phyloP scores from a whole-genome alignment of 2,329 filamentous ascomycete species.

The Ramularia endophylla region DNA sequence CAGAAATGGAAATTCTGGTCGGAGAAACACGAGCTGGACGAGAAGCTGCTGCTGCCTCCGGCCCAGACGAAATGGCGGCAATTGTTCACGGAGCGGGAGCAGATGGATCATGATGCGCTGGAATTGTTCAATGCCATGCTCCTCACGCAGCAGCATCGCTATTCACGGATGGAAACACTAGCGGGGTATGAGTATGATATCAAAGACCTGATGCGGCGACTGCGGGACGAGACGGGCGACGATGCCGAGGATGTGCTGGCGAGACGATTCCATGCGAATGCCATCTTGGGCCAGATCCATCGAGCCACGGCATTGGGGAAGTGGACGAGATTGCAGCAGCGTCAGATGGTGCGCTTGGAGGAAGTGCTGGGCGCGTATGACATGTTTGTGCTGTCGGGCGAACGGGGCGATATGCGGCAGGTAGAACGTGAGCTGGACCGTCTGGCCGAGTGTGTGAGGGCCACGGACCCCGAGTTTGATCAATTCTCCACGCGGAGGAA shows the following conservation, averaged over 20 bases:
- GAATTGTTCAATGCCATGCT: slow-evolving; percentile 60
- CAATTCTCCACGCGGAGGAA: slow-evolving; percentile 58
- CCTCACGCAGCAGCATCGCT: slow-evolving; percentile 61
- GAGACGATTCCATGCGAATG: slow-evolving; percentile 68
- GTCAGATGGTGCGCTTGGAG: slow-evolving; percentile 58
- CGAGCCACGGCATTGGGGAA: slow-evolving; percentile 70
- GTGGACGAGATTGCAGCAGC: slow-evolving; percentile 57
- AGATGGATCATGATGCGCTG: slow-evolving; percentile 30
- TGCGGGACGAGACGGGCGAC: slow-evolving; percentile 56
- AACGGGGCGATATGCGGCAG: slow-evolving; percentile 66
- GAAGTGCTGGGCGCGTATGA: slow-evolving; percentile 77
- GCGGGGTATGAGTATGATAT: slow-evolving; percentile 74
- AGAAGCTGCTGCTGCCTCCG: slow-evolving; percentile 43
- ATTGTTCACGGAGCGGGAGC: slow-evolving; percentile 33
- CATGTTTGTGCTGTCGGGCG: slow-evolving; percentile 74
- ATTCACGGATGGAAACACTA: slow-evolving; percentile 65
- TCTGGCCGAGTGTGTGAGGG: slow-evolving; percentile 53
- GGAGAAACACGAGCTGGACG: slow-evolving; percentile 52
- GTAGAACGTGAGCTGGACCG: slow-evolving; percentile 56
- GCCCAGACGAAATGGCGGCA: slow-evolving; percentile 58
- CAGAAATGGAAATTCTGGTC: slow-evolving; percentile 71
- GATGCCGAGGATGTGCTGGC: slow-evolving; percentile 69
- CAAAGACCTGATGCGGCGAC: slow-evolving; percentile 68
- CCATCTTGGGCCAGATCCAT: slow-evolving; percentile 72
- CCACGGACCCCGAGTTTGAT: slow-evolving; percentile 48